These are phyloP conservation scores for Cerrena zonata DNA, from an alignment of 1,284 basidiomycete species.

Conservation along the genomic window DNA sequence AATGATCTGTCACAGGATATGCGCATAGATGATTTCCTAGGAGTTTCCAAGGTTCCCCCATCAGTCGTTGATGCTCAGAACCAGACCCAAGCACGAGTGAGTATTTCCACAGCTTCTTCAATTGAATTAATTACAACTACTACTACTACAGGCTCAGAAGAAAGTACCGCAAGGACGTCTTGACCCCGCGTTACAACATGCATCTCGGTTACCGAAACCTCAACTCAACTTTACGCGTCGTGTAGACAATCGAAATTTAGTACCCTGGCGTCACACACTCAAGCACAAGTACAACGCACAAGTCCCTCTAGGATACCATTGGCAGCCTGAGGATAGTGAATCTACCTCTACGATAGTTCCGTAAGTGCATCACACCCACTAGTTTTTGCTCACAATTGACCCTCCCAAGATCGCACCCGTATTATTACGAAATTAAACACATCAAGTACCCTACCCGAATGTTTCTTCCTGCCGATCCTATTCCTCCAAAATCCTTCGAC, in stretches of 20 bases:
- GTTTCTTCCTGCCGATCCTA: constrained; percentile 49
- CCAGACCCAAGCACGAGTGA: constrained; percentile 12
- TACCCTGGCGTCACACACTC: constrained; percentile 56
- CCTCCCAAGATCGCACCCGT: constrained; percentile 73
- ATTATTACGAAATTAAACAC: constrained; percentile 75
- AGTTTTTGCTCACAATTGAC: neutral
- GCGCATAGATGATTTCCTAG: constrained; percentile 74
- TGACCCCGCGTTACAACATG: constrained; percentile 63
- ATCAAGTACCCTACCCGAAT: constrained; percentile 65
- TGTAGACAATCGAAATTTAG: constrained; percentile 49
- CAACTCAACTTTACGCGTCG: constrained; percentile 65
- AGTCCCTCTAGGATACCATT: constrained; percentile 66
- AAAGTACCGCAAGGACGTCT: constrained; percentile 34
- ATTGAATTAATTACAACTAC: too few relatives aligned
- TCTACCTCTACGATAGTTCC: constrained; percentile 19
- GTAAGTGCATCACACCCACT: constrained; percentile 21
- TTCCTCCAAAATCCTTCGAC: constrained; percentile 54
- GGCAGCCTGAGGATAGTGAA: constrained; percentile 39
- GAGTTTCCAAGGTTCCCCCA: constrained; percentile 61
- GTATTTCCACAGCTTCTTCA: too few relatives aligned
- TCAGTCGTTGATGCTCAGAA: constrained; percentile 46
- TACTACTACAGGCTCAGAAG: too few relatives aligned
- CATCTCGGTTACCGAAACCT: constrained; percentile 69
- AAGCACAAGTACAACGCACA: constrained; percentile 75
- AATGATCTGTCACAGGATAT: constrained; percentile 51